Evolutionary conservation across 2,329 filamentous ascomycete genomes (phyloP), one percentile per base, ranked within the genome.

Genomic region (Ascochyta clinopodiicola): DNA sequence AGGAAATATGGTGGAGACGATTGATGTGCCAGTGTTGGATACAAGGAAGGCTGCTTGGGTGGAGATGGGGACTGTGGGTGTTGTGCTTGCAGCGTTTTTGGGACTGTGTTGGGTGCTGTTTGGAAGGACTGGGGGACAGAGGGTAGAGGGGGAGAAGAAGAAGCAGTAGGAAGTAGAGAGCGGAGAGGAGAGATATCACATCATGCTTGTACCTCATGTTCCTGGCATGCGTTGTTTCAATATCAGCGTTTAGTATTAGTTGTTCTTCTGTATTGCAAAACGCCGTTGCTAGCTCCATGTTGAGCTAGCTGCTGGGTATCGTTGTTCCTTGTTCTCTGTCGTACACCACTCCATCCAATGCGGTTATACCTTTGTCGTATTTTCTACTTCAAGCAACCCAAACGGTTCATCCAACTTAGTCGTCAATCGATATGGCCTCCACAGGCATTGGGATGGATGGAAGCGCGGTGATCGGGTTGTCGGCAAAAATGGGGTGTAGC

Each of bases 401-500:
- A 9, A 13, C 8, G 15, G 1, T 4, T 6, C 24, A 8, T 40
- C 13, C 10, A 21, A 3, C 25, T 34, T 57, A 57, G 7, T 57
- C 54, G 21, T 51, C 47, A 35, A 51, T 57, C 2, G 46, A 39
- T 12, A 57, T 7, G 50, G 64, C 63, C 13, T 66, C 62, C 19
- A 68, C 60, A 21, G 69, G 69, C 31, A 68, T 61, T 1, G 68
- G 67, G 10, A 72, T 46, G 7, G 65, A 60, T 12, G 64, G 57
- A 15, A 72, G 62, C 13, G 66, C 54, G 9, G 54, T 29, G 17
- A 57, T 57, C 9, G 54, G 54, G 29, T 57, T 63, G 15, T 63
- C 66, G 4, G 61, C 59, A 45, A 84, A 83, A 60, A 84, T 81
- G 0, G 92, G 91, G 71, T 96, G 47, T 37, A 98, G 80, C 2